Evolutionary conservation across 192 early-diverging fungal genomes (phyloP).

Genomic region (Coemansia erecta): DNA sequence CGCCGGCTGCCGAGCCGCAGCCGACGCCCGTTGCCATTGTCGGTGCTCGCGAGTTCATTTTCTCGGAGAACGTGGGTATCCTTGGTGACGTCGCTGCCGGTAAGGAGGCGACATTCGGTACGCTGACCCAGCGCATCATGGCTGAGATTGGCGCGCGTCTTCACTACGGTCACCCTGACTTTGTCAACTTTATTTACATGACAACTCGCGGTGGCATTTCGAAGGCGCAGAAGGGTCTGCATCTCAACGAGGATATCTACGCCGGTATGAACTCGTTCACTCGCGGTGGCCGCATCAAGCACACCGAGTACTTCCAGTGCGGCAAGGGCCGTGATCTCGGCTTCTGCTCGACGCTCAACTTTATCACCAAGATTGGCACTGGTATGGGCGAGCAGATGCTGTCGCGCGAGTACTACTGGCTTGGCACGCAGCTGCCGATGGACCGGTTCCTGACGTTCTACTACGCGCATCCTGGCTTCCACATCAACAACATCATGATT

Average conservation of each 20-base stretch:
- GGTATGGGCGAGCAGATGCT: slow-evolving; percentile 94
- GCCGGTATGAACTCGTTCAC: slow-evolving; percentile 88
- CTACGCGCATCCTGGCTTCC: slow-evolving; percentile 87
- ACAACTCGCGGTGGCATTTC: slow-evolving; percentile 82
- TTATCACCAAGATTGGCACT: slow-evolving; percentile 86
- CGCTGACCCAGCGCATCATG: slow-evolving; percentile 81
- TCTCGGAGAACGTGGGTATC: slow-evolving; percentile 80
- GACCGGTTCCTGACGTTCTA: slow-evolving; percentile 87
- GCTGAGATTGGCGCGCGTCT: slow-evolving; percentile 79
- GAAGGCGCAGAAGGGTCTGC: slow-evolving; percentile 87
- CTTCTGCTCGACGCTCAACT: slow-evolving; percentile 85
- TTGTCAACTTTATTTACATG: slow-evolving; percentile 86
- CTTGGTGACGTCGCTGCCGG: slow-evolving; percentile 88
- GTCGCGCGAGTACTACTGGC: slow-evolving; percentile 89
- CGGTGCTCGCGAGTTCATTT: slow-evolving; percentile 83
- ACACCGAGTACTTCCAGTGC: slow-evolving; percentile 89
- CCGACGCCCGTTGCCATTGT: slow-evolving; percentile 81
- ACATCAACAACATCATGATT: slow-evolving; percentile 87
- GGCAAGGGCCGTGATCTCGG: slow-evolving; percentile 89
- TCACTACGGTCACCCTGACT: slow-evolving; percentile 89
- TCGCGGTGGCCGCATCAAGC: slow-evolving; percentile 83
- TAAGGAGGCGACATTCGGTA: slow-evolving; percentile 86
- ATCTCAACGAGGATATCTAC: slow-evolving; percentile 91
- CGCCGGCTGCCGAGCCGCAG: slow-evolving; percentile 57
- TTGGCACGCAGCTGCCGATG: slow-evolving; percentile 79